These are phyloP conservation scores for Hirsutella rhossiliensis DNA, from an alignment of 2,329 filamentous ascomycete species.

Conservation along the genomic window DNA sequence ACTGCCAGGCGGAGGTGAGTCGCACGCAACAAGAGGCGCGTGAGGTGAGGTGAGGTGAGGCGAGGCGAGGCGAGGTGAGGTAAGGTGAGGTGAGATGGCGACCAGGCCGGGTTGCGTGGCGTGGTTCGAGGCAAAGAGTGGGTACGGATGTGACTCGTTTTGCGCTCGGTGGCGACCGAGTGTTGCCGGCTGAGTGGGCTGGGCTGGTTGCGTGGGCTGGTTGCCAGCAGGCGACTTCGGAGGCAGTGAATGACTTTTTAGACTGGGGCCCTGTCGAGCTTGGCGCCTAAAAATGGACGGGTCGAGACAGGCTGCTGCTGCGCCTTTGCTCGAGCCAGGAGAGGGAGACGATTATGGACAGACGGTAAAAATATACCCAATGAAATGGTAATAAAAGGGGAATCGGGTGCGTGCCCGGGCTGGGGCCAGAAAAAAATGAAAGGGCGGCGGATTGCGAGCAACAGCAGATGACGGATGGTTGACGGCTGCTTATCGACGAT, in stretches of 20 bases:
- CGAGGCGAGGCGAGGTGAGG: not conserved
- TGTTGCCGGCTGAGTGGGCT: constrained; percentile 16
- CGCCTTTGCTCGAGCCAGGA: not conserved
- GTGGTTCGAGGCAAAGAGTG: constrained; percentile 11
- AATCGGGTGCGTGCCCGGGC: no score
- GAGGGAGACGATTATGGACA: not conserved
- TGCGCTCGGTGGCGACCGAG: constrained; percentile 20
- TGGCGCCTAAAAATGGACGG: constrained; percentile 2
- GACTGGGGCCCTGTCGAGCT: constrained; percentile 6
- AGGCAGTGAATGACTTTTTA: constrained; percentile 11
- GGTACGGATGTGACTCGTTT: constrained; percentile 24
- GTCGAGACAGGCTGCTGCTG: not conserved
- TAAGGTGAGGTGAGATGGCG: constrained; percentile 10
- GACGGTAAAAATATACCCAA: no score
- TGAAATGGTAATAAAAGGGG: no score
- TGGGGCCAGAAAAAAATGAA: no score
- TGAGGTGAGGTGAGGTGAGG: not conserved
- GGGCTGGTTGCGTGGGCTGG: not conserved
- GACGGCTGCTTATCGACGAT: no score
- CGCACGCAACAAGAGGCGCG: not conserved
- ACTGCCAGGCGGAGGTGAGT: no score
- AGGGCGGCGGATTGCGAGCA: no score
- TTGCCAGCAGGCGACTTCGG: constrained; percentile 22
- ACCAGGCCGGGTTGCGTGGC: constrained; percentile 12
- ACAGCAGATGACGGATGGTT: no score